These are phyloP conservation scores for Trypanosomatidae sp. DNA, from an alignment of 208 protist genomes.

Conservation along the genomic window DNA sequence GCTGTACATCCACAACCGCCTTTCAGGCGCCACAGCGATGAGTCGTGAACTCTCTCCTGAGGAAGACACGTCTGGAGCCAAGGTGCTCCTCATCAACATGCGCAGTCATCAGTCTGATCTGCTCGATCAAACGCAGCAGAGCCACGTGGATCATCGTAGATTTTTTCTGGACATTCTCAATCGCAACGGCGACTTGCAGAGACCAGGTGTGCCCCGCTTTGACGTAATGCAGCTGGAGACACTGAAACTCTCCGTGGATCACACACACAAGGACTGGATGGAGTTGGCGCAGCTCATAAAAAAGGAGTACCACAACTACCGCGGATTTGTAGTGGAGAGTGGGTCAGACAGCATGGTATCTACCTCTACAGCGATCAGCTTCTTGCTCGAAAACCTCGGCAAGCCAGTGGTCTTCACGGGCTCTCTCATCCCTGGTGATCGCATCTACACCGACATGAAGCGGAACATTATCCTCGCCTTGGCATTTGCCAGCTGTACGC, in stretches of 20 bases:
- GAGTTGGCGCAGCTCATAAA: conserved; percentile 67
- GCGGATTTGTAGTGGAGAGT: conserved; percentile 97
- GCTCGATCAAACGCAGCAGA: conserved; percentile 17
- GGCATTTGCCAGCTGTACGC: conserved; percentile 77
- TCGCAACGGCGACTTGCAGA: conserved; percentile 62
- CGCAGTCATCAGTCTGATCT: conserved; percentile 46
- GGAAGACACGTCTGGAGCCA: conserved; percentile 18
- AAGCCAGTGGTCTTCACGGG: conserved; percentile 98
- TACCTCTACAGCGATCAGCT: conserved; percentile 95
- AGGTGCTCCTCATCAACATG: conserved; percentile 77
- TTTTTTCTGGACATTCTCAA: conserved; percentile 58
- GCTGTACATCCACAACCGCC: conserved; percentile 21
- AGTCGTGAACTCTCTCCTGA: conserved; percentile 28
- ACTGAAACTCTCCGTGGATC: conserved; percentile 69
- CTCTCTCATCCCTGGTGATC: conserved; percentile 86
- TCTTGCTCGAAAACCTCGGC: conserved; percentile 96
- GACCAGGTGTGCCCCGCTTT: conserved; percentile 56
- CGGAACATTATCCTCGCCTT: conserved; percentile 86
- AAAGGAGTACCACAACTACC: conserved; percentile 87
- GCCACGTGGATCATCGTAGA: conserved; percentile 7
- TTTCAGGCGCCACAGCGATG: not conserved
- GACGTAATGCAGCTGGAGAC: conserved; percentile 49
- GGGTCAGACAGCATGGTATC: conserved; percentile 97
- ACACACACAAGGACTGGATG: conserved; percentile 69
- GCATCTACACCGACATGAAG: conserved; percentile 89